phyloP scores from a whole-genome alignment of 352 stramenopile species.

The Globisporangium cederbergense region DNA sequence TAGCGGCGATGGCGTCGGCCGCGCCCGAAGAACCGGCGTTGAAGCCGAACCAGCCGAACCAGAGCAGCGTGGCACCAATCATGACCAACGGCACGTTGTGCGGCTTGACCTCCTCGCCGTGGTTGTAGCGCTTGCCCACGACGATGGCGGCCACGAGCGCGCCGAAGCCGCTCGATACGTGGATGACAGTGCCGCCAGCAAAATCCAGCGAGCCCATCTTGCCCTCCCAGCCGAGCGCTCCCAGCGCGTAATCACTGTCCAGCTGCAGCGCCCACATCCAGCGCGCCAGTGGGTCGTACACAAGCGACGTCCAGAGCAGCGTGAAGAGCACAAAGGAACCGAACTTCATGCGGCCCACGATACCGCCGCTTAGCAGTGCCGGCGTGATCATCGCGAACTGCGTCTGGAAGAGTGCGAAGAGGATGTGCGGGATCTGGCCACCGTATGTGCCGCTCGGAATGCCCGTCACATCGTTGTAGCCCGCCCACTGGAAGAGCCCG shows the following conservation, averaged over 20 bases:
- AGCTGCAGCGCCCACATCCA: constrained; percentile 85
- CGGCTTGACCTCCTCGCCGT: constrained; percentile 62
- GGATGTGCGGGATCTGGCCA: constrained; percentile 52
- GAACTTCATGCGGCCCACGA: constrained; percentile 86
- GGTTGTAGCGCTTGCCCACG: constrained; percentile 73
- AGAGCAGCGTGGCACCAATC: constrained; percentile 71
- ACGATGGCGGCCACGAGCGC: constrained; percentile 68
- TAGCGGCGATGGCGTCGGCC: constrained; percentile 60
- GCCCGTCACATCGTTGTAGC: constrained; percentile 53
- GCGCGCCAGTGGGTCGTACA: constrained; percentile 82
- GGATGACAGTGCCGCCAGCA: constrained; percentile 80
- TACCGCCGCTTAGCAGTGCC: constrained; percentile 67
- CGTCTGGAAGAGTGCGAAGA: constrained; percentile 82
- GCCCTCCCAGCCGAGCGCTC: constrained; percentile 52
- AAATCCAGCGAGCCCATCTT: constrained; percentile 81
- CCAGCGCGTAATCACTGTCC: constrained; percentile 40
- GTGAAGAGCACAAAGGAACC: constrained; percentile 72
- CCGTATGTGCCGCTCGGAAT: constrained; percentile 50
- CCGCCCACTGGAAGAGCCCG: constrained; percentile 52
- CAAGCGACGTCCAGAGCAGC: constrained; percentile 74
- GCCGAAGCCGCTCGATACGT: constrained; percentile 77
- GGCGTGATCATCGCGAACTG: constrained; percentile 83
- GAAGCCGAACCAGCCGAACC: constrained; percentile 88
- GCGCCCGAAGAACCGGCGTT: constrained; percentile 65
- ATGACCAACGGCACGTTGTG: constrained; percentile 87